These are phyloP conservation scores for Tricholoma furcatifolium DNA, from an alignment of 768 basidiomycete genomes.

Conservation along the genomic window DNA sequence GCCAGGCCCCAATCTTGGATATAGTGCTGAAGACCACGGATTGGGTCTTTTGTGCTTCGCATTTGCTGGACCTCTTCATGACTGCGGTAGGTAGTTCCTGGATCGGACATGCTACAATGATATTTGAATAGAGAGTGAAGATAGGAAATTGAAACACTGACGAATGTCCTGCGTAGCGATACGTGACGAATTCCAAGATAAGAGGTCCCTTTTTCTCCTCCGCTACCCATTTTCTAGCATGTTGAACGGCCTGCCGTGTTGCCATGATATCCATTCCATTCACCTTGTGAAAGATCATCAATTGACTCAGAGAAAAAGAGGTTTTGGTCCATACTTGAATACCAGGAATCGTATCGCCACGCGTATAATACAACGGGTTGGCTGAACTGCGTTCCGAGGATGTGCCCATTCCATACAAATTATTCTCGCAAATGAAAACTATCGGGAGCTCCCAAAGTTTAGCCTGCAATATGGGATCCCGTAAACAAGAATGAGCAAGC, in stretches of 20 bases:
- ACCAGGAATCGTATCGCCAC: constrained; percentile 96
- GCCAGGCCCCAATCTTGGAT: constrained; percentile 94
- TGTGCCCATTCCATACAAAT: constrained; percentile 99
- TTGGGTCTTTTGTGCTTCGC: constrained; percentile 92
- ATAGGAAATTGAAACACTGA: constrained; percentile 48
- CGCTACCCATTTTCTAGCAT: constrained; percentile 84
- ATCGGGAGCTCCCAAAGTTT: constrained; percentile 96
- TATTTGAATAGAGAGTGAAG: background rate
- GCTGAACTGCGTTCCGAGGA: constrained; percentile 90
- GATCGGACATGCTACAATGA: constrained; percentile 83
- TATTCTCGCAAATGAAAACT: constrained; percentile 97
- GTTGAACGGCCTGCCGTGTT: constrained; percentile 77
- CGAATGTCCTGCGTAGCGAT: constrained; percentile 98
- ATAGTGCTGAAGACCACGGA: constrained; percentile 89
- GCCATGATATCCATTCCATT: constrained; percentile 99
- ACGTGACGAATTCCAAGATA: constrained; percentile 94
- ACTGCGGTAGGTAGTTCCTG: constrained; percentile 97
- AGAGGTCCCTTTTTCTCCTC: constrained; percentile 89
- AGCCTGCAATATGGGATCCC: constrained; percentile 52
- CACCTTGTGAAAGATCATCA: background rate
- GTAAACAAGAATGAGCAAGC: background rate
- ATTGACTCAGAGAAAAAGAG: background rate
- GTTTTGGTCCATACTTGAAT: constrained; percentile 57
- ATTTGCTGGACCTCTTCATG: constrained; percentile 97
- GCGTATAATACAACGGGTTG: constrained; percentile 95